Evolutionary conservation across 495 filamentous ascomycete species (phyloP), one percentile per base, ranked within the genome.

Genomic region (Aspergillus sclerotioniger): DNA sequence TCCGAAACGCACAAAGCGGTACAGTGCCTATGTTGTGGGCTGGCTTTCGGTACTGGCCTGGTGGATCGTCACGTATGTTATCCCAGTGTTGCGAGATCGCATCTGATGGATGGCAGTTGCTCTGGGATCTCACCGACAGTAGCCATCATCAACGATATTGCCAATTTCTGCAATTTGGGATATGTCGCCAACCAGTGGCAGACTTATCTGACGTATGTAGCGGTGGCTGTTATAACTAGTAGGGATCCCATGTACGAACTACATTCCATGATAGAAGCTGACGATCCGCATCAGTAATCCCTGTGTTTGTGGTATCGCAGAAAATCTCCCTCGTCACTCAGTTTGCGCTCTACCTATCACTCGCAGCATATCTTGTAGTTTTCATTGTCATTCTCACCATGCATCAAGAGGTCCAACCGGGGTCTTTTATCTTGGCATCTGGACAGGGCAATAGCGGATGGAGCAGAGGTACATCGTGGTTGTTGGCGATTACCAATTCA

Each of bases 1-100:
- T 1, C 59, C 69, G 0, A 37, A 31, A 1, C 63, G 61, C 12
- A 51, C 61, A 15, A 66, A 56, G 50, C 33, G 53, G 28, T 70
- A 62, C 43, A 58, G 53, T 10, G 62, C 68, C 3, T 76, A 68
- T 32, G 39, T 67, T 17, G 58, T 67, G 13, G 73, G 71, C 16
- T 76, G 73, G 71, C 65, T 76, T 43, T 67, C 64, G 2, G 62
- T 69, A 6, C 28, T 76, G n/a, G 73, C 61, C 8, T 76, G 71
- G 69, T 73, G 69, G 69, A 63, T 72, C 29, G 56, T 62, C 8
- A 69, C 68, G 49, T 69, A 59, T 48, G 62, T 9, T 6, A n/a
- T 35, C 19, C 19, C n/a, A 12, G 16, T 13, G 7, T 10, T 32
- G 35, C 20, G 39, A 47, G 41, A 19, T 35, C 5, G 7, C n/a